phyloP scores from a whole-genome alignment of 1,139 yeast species.

The Magnusiomyces fungicola region DNA sequence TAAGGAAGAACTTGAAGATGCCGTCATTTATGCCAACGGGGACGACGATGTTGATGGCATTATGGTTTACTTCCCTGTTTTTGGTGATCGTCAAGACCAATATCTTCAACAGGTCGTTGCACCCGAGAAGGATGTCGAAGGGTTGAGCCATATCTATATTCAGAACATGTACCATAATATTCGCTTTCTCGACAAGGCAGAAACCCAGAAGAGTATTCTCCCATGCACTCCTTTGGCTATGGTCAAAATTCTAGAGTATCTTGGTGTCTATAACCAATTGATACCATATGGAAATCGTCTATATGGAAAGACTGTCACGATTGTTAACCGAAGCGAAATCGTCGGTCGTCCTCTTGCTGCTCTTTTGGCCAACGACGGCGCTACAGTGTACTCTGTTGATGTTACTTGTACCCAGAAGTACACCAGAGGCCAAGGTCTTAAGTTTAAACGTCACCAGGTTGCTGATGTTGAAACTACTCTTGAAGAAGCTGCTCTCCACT shows the following conservation, averaged over 20 bases:
- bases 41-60: slow-evolving; percentile 80
- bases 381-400: slow-evolving; percentile 89
- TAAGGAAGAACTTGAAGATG: slow-evolving; percentile 80
- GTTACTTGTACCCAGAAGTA: slow-evolving; percentile 80
- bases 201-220: slow-evolving; percentile 70
- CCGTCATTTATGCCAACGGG: slow-evolving; percentile 70
- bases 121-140: slow-evolving; percentile 90
- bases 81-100: slow-evolving; percentile 91
- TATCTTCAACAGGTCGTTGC: slow-evolving; percentile 86
- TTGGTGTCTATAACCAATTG: slow-evolving; percentile 77
- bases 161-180: slow-evolving; percentile 92
- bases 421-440: slow-evolving; percentile 89
- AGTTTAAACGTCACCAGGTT: slow-evolving; percentile 76
- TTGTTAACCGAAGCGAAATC: slow-evolving; percentile 89
- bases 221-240: slow-evolving; percentile 96
- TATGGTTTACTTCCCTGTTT: slow-evolving; percentile 97
- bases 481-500: slow-evolving; percentile 58
- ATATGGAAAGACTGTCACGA: slow-evolving; percentile 84
- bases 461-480: slow-evolving; percentile 51
- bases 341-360: slow-evolving; percentile 98
- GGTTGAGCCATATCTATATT: slow-evolving; percentile 81
- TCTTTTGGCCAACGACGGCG: slow-evolving; percentile 92
- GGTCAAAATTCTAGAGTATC: slow-evolving; percentile 83
- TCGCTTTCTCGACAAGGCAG: slow-evolving; percentile 65
- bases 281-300: slow-evolving; percentile 84